Conservation (phyloP, 2,329 filamentous ascomycete genomes). For the Aureobasidium musti region DNA sequence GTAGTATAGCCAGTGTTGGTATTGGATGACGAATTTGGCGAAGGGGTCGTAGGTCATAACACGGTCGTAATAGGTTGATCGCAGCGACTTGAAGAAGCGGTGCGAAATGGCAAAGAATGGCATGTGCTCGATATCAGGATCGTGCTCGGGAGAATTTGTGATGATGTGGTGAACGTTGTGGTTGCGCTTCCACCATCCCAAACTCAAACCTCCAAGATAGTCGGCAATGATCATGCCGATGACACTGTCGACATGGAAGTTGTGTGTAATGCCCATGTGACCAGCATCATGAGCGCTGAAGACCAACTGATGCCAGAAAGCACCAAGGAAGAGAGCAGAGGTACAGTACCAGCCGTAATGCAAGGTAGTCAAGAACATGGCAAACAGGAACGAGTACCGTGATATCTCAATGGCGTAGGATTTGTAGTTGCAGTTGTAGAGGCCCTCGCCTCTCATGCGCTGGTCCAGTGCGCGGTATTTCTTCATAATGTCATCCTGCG, state of each 20-base stretch:
- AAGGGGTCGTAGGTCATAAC: conserved; percentile 63
- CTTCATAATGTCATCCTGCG: conserved; percentile 71
- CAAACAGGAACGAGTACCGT: conserved; percentile 71
- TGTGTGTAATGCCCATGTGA: conserved; percentile 96
- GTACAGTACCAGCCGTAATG: conserved; percentile 50
- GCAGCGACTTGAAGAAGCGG: conserved; percentile 64
- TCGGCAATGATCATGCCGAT: conserved; percentile 91
- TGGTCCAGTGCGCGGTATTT: conserved; percentile 81
- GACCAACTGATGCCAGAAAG: conserved; percentile 91
- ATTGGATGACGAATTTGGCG: conserved; percentile 61
- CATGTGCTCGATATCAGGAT: conserved; percentile 82
- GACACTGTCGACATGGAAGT: conserved; percentile 76
- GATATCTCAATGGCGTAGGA: conserved; percentile 73
- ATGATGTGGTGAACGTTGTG: conserved; percentile 53
- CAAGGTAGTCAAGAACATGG: conserved; percentile 57
- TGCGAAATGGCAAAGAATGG: conserved; percentile 69
- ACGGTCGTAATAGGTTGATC: conserved; percentile 66
- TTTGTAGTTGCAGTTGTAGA: conserved; percentile 82
- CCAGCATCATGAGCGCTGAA: conserved; percentile 94
- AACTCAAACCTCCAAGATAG: conserved; percentile 81
- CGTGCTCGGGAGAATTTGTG: conserved; percentile 91
- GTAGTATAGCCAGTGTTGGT: conserved; percentile 69
- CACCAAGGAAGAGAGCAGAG: conserved; percentile 74
- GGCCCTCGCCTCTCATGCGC: conserved; percentile 69
- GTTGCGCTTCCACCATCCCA: conserved; percentile 71